A percentile compares a stretch with the other conserved stretches of the same genome.
Evolutionary conservation across 2,329 filamentous ascomycete genomes (phyloP).

Genomic region (Elsinoe fawcettii): DNA sequence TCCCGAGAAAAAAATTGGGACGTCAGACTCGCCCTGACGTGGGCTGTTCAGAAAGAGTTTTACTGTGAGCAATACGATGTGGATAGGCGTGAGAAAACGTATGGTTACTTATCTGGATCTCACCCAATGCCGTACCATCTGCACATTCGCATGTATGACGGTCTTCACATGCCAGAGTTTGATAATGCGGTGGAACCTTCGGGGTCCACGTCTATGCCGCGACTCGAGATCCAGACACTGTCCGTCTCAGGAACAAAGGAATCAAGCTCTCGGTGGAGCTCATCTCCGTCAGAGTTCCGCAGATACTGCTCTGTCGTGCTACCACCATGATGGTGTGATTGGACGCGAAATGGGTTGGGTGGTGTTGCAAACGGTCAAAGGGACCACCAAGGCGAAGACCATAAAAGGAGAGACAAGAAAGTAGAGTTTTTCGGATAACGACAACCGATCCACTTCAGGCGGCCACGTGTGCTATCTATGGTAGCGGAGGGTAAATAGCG

Average conservation of each 20-base stretch:
- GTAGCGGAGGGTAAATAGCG: constrained; percentile 1
- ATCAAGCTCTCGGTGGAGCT: constrained; percentile 1
- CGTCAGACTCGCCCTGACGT: not conserved
- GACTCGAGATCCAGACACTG: constrained; percentile 1
- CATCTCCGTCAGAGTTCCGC: not conserved
- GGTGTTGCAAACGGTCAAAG: not conserved
- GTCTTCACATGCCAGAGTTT: constrained; percentile 2
- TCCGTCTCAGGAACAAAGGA: constrained; percentile 9
- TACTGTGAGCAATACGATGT: constrained; percentile 5
- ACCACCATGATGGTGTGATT: constrained; percentile 2
- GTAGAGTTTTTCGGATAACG: not conserved
- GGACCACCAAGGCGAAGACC: not conserved
- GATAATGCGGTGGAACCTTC: constrained; percentile 5
- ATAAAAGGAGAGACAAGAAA: constrained; percentile 3
- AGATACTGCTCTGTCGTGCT: not conserved
- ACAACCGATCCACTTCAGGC: constrained; percentile 4
- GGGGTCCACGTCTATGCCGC: constrained; percentile 6
- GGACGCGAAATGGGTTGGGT: not conserved
- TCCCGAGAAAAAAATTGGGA: constrained; percentile 9
- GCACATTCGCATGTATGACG: not conserved
- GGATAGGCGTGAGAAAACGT: not conserved
- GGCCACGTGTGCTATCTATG: constrained; percentile 11
- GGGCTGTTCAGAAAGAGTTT: not conserved
- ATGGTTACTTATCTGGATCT: constrained; percentile 3
- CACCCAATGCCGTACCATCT: not conserved